phyloP scores from a whole-genome alignment of 805 yeast genomes.

The Ogataea siamensis region DNA sequence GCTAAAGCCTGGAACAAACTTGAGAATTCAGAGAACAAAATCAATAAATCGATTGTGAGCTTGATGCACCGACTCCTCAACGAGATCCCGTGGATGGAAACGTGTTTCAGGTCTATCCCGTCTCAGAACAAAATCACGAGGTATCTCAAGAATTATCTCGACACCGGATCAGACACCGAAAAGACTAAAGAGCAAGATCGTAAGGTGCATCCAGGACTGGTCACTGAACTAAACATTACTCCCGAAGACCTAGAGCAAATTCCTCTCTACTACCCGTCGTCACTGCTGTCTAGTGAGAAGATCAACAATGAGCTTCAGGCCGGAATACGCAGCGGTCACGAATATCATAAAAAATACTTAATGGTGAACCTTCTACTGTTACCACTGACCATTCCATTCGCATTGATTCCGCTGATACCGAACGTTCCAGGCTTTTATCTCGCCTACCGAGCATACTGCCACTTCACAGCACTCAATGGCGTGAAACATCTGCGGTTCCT shows the following conservation, averaged over 20 bases:
- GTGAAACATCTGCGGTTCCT: slow-evolving; percentile 64
- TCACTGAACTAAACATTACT: slow-evolving; percentile 12
- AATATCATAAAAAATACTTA: slow-evolving; percentile 56
- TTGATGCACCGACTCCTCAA: slow-evolving; percentile 53
- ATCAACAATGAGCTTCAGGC: slow-evolving; percentile 40
- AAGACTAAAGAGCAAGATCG: slow-evolving; percentile 5
- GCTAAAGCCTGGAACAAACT: slow-evolving; percentile 61
- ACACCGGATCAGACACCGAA: slow-evolving; percentile 5
- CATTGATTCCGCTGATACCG: slow-evolving; percentile 81
- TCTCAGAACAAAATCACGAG: slow-evolving; percentile 58
- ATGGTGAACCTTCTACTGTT: slow-evolving; percentile 53
- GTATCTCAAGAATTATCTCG: slow-evolving; percentile 36
- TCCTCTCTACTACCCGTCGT: slow-evolving; percentile 52
- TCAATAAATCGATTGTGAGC: slow-evolving; percentile 59
- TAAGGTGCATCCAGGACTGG: slow-evolving; percentile 11
- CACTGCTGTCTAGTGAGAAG: slow-evolving; percentile 30
- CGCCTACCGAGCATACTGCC: slow-evolving; percentile 78
- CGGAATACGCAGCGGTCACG: slow-evolving; percentile 44
- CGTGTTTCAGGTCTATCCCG: slow-evolving; percentile 73
- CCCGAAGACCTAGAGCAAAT: slow-evolving; percentile 35
- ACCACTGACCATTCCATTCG: slow-evolving; percentile 80
- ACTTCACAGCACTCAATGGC: slow-evolving; percentile 74
- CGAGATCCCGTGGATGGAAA: slow-evolving; percentile 77
- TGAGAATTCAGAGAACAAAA: slow-evolving; percentile 47
- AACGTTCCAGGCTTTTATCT: slow-evolving; percentile 90